Evolutionary conservation across 257 asterid genomes (phyloP).

Genomic region (Schizonepeta tenuifolia): DNA sequence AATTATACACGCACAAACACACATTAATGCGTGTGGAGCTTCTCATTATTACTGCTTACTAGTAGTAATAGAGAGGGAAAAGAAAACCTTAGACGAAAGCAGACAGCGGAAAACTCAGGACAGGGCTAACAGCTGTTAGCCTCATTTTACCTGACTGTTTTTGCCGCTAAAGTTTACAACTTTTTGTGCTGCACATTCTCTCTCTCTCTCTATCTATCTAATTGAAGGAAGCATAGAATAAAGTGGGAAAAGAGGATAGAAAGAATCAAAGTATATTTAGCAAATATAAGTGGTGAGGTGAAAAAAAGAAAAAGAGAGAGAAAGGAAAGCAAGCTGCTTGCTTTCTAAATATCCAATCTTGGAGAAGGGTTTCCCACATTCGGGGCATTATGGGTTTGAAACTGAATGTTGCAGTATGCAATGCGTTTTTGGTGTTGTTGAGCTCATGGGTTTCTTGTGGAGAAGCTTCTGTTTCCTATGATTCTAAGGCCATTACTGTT

Average conservation of each 20-base stretch:
- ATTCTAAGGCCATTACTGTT: conserved; percentile 66
- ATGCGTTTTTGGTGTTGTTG: conserved; percentile 36
- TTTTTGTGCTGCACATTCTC: conserved; percentile 31
- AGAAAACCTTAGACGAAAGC: not conserved
- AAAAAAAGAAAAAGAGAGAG: not conserved
- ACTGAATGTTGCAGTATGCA: conserved; percentile 41
- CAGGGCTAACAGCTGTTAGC: conserved; percentile 48
- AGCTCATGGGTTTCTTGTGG: conserved; percentile 46
- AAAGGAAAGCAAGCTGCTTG: conserved; percentile 35
- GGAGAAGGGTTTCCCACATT: conserved; percentile 25
- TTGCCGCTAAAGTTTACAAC: conserved; percentile 34
- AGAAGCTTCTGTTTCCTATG: conserved; percentile 74
- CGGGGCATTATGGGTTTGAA: conserved; percentile 42
- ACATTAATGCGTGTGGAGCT: conserved; percentile 30
- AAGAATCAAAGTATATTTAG: conserved; percentile 41
- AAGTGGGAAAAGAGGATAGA: conserved; percentile 43
- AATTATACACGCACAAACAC: conserved; percentile 34
- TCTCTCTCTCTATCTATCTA: conserved; percentile 45
- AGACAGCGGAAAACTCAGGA: conserved; percentile 25
- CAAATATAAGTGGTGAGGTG: conserved; percentile 31
- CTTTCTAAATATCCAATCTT: conserved; percentile 40
- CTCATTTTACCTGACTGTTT: conserved; percentile 33
- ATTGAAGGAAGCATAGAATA: conserved; percentile 50
- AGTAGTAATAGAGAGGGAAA: not conserved
- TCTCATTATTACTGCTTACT: conserved; percentile 18